Conservation (phyloP, 2,329 filamentous ascomycete species). For the Fusarium oligoseptatum region DNA sequence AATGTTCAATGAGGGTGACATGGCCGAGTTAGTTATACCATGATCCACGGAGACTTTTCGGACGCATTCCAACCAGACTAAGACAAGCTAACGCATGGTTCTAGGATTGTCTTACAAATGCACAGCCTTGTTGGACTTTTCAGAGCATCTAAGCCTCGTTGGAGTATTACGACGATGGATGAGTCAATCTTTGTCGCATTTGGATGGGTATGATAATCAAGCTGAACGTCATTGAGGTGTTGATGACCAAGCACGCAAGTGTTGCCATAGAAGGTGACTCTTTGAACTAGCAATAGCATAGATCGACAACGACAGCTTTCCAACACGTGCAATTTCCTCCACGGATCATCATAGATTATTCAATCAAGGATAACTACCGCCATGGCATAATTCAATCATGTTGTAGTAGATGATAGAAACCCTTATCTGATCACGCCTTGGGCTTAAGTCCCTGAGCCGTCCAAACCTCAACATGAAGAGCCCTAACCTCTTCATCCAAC, state of each 20-base stretch:
- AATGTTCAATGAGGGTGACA: neutral
- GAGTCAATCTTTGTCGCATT: neutral
- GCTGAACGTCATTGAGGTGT: neutral
- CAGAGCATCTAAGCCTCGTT: neutral
- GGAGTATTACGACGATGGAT: neutral
- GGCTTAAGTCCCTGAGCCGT: conserved; percentile 27
- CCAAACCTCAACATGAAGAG: conserved; percentile 44
- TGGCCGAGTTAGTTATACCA: neutral
- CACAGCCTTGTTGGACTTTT: neutral
- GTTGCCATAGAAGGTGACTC: neutral
- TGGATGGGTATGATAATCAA: neutral
- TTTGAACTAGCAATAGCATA: neutral
- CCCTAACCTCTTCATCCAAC: conserved; percentile 48
- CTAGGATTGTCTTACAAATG: neutral
- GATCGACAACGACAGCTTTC: neutral
- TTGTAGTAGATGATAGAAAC: neutral
- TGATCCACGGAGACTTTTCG: conserved; percentile 22
- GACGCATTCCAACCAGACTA: neutral
- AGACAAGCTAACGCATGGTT: neutral
- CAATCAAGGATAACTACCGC: neutral
- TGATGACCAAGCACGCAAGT: neutral
- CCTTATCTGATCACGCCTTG: conserved; percentile 5
- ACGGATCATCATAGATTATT: neutral
- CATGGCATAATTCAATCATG: neutral
- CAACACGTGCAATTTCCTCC: neutral